A percentile compares a stretch with the other conserved stretches of the same genome.
These are phyloP conservation scores for Colletotrichum tropicicola DNA, from an alignment of 2,329 filamentous ascomycete genomes.

Conservation along the genomic window DNA sequence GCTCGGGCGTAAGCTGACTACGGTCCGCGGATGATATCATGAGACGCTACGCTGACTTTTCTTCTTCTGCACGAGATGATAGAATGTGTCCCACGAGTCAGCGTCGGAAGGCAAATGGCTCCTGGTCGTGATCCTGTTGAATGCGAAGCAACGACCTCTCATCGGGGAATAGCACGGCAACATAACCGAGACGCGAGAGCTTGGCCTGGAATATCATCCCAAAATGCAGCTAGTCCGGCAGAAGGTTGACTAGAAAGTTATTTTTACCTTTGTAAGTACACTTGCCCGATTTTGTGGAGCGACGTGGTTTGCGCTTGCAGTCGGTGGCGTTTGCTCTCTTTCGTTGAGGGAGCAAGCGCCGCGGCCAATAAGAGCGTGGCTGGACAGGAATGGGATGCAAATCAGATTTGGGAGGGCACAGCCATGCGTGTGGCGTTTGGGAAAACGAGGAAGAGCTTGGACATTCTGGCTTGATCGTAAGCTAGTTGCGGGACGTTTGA, in stretches of 20 bases:
- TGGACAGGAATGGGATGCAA: conserved; percentile 1
- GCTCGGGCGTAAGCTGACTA: background rate
- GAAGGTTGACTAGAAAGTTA: background rate
- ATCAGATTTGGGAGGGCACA: background rate
- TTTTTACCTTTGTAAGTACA: background rate
- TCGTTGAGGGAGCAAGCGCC: background rate
- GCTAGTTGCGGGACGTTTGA: background rate
- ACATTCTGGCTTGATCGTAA: background rate
- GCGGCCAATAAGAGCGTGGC: background rate
- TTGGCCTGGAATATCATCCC: background rate
- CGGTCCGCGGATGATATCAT: background rate
- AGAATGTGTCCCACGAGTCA: background rate
- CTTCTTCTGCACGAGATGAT: background rate
- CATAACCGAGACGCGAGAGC: background rate
- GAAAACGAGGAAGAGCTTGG: background rate
- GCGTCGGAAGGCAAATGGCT: background rate
- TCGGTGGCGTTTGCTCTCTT: background rate
- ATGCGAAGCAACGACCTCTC: background rate
- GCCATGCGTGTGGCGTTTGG: conserved; percentile 1
- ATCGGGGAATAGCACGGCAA: background rate
- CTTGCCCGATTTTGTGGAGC: background rate
- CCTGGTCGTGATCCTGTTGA: background rate
- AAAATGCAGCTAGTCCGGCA: background rate
- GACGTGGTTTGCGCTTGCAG: background rate
- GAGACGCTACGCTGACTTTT: background rate